A percentile compares a stretch with the other conserved stretches of the same genome.
phyloP scores from a whole-genome alignment of 352 stramenopile genomes.

The Thraustochytrium sp. region DNA sequence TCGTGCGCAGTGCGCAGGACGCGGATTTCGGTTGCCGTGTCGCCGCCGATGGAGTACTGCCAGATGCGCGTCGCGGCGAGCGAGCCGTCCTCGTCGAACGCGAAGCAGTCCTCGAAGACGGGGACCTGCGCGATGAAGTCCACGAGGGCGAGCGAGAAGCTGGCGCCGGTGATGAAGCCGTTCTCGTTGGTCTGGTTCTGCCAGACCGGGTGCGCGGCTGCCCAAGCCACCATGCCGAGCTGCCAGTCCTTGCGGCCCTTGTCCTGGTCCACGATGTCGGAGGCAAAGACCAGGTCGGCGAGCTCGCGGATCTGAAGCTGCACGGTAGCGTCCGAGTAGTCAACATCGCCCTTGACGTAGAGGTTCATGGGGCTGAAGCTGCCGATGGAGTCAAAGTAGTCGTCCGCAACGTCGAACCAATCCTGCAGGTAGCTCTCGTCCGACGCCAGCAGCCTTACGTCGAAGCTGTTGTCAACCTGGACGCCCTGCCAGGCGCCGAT shows the following conservation, averaged over 20 bases:
- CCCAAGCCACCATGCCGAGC: too few relatives aligned
- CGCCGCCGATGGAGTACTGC: too few relatives aligned
- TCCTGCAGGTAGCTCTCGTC: neutral
- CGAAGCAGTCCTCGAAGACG: too few relatives aligned
- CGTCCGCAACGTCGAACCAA: neutral
- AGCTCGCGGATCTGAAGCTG: neutral
- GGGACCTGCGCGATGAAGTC: too few relatives aligned
- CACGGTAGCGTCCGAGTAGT: neutral
- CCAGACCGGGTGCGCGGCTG: too few relatives aligned
- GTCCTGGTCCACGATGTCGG: neutral
- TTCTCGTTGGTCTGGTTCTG: too few relatives aligned
- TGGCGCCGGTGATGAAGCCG: too few relatives aligned
- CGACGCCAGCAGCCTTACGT: neutral
- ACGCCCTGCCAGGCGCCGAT: neutral
- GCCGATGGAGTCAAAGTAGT: neutral
- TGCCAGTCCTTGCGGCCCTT: slow-evolving; percentile 9
- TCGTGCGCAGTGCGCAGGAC: too few relatives aligned
- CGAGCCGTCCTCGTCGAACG: too few relatives aligned
- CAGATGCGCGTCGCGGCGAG: too few relatives aligned
- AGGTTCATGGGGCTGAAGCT: neutral
- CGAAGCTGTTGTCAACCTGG: neutral
- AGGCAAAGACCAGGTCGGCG: neutral
- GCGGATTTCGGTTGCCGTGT: too few relatives aligned
- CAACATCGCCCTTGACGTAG: neutral
- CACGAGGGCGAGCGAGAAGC: too few relatives aligned